Percentiles rank a stretch among this genome's conserved stretches.
phyloP scores from a whole-genome alignment of 768 basidiomycete species.

The Collybia mongolica region DNA sequence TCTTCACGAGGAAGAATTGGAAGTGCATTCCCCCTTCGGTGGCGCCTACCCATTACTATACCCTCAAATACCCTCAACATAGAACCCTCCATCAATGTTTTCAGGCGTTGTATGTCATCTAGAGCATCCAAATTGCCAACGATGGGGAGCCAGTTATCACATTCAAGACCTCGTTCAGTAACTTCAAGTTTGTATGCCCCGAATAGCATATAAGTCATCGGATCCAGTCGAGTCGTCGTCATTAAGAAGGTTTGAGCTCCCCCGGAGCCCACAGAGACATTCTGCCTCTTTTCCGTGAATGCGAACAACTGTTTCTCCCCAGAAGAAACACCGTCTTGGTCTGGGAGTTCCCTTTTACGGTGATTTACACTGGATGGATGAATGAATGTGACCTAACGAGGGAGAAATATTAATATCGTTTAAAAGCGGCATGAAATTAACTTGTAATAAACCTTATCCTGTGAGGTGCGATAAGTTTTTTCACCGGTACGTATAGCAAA shows the following conservation, averaged over 20 bases:
- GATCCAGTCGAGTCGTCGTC: slow-evolving; percentile 82
- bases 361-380: slow-evolving; percentile 88
- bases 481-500: slow-evolving; percentile 79
- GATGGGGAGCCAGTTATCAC: slow-evolving; percentile 90
- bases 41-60: slow-evolving; percentile 49
- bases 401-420: slow-evolving; percentile 5
- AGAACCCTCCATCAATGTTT: slow-evolving; percentile 74
- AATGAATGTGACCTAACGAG: slow-evolving; percentile 64
- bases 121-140: slow-evolving; percentile 70
- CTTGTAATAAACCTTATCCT: slow-evolving; percentile 68
- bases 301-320: slow-evolving; percentile 77
- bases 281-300: slow-evolving; percentile 82
- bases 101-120: slow-evolving; percentile 82
- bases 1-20: slow-evolving; percentile 42
- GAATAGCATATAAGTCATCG: slow-evolving; percentile 87
- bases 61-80: slow-evolving; percentile 92
- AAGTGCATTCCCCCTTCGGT: slow-evolving; percentile 26
- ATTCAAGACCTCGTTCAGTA: slow-evolving; percentile 72
- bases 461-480: slow-evolving; percentile 66
- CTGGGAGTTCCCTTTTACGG: slow-evolving; percentile 45
- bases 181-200: slow-evolving; percentile 80
- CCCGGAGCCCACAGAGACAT: slow-evolving; percentile 49
- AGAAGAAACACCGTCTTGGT: slow-evolving; percentile 21
- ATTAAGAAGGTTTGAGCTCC: slow-evolving; percentile 68
- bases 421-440: not conserved